Percentiles rank a stretch among this genome's conserved stretches.
Evolutionary conservation across 257 asterid genomes (phyloP).

Genomic region (Ballota nigra): DNA sequence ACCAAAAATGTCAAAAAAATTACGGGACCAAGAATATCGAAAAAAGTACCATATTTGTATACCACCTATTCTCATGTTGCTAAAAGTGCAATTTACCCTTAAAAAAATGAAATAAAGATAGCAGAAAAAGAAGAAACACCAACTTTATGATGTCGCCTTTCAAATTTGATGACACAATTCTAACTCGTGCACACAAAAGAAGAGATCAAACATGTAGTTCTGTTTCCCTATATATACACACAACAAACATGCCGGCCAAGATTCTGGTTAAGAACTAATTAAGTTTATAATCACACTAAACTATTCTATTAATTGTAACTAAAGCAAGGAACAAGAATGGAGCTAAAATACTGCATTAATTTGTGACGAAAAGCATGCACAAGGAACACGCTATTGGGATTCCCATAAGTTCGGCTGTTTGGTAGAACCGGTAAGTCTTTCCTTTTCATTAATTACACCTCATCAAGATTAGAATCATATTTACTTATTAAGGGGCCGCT

Average conservation of each 20-base stretch:
- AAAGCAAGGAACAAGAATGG: conserved; percentile 18
- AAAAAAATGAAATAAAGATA: not conserved
- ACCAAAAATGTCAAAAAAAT: too few species aligned
- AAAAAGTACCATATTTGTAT: too few species aligned
- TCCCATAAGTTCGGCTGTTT: conserved; percentile 30
- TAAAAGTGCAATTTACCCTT: too few species aligned
- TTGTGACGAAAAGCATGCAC: conserved; percentile 21
- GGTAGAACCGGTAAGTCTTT: too few species aligned
- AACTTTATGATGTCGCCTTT: conserved; percentile 13
- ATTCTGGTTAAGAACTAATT: not conserved
- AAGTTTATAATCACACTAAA: conserved; percentile 1
- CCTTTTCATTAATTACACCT: too few species aligned
- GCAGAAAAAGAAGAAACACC: conserved; percentile 1
- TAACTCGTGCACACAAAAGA: conserved; percentile 20
- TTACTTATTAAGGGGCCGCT: too few species aligned
- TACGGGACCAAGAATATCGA: too few species aligned
- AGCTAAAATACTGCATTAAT: conserved; percentile 15
- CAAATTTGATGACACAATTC: conserved; percentile 7
- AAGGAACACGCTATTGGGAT: conserved; percentile 31
- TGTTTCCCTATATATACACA: conserved; percentile 13
- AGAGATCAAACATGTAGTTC: not conserved
- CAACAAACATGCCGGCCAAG: not conserved
- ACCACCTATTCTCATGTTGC: too few species aligned
- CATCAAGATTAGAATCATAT: too few species aligned
- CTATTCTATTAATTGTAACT: not conserved